Conservation (phyloP, 192 early-diverging fungal genomes). For the Coemansia sp. region DNA sequence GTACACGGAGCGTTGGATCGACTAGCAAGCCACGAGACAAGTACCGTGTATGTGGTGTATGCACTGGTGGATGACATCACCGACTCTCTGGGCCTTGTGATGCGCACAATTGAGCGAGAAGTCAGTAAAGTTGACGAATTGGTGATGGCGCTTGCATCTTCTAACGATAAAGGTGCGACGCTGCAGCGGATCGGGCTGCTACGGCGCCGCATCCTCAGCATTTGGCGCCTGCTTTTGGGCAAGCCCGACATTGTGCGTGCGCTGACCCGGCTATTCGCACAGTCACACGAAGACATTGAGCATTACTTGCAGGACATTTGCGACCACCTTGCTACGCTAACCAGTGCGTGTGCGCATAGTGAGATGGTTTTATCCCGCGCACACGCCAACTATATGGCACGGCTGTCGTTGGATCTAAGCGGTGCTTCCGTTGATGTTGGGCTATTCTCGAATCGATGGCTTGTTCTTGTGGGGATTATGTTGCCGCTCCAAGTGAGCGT, state of each 20-base stretch:
- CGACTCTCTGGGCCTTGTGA: conserved; percentile 67
- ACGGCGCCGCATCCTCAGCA: conserved; percentile 68
- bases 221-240: conserved; percentile 63
- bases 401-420: conserved; percentile 71
- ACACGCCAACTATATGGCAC: conserved; percentile 81
- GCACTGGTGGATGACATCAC: conserved; percentile 78
- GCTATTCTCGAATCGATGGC: conserved; percentile 22
- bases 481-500: conserved; percentile 64
- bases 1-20: conserved; percentile 4
- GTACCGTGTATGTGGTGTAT: conserved; percentile 40
- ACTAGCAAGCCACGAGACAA: not conserved
- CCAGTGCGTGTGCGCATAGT: conserved; percentile 66
- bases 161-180: conserved; percentile 62
- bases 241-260: conserved; percentile 73
- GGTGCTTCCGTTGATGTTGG: conserved; percentile 53
- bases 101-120: conserved; percentile 69
- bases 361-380: conserved; percentile 71
- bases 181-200: conserved; percentile 71
- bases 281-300: not conserved
- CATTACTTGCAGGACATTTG: conserved; percentile 19
- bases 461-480: conserved; percentile 36
- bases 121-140: conserved; percentile 77
- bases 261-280: conserved; percentile 62
- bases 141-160: conserved; percentile 60
- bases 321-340: conserved; percentile 73